A percentile compares a stretch with the other conserved stretches of the same genome.
Evolutionary conservation across 768 basidiomycete species (phyloP).

Genomic region (Xerocomellus intermedius): DNA sequence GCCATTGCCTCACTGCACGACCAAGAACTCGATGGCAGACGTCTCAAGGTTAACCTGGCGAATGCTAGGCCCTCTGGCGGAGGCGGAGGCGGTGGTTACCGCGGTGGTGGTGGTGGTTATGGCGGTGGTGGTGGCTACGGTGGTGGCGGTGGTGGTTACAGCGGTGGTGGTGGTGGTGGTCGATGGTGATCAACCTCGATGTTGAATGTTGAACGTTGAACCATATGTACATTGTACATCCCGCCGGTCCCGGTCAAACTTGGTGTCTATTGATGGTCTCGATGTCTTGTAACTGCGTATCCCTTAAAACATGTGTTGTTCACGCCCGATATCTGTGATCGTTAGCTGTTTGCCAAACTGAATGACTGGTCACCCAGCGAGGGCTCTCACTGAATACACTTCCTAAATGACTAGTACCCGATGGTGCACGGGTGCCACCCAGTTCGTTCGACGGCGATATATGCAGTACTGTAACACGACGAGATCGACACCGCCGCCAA

Average conservation of each 20-base stretch:
- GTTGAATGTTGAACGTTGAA: neutral
- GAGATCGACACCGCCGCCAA: constrained; percentile 21
- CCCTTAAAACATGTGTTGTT: neutral
- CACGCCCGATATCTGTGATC: neutral
- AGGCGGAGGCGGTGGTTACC: constrained; percentile 10
- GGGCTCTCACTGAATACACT: no score
- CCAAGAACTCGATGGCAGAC: constrained; percentile 53
- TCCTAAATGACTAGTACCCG: neutral
- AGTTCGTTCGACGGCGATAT: no score
- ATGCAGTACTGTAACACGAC: no score
- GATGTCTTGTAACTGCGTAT: constrained; percentile 10
- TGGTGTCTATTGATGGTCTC: constrained; percentile 2
- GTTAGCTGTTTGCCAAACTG: no score
- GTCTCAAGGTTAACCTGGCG: constrained; percentile 49
- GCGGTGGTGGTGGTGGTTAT: constrained; percentile 7
- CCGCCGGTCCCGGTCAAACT: neutral
- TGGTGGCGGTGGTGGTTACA: constrained; percentile 1
- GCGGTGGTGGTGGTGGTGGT: neutral
- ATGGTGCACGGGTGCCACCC: constrained; percentile 38
- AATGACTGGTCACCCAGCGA: no score
- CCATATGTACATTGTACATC: neutral
- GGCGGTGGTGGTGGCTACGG: no score
- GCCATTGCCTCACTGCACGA: constrained; percentile 49
- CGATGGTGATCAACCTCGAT: constrained; percentile 7
- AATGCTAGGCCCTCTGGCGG: constrained; percentile 27